Conservation (phyloP, 768 basidiomycete genomes). For the Boletales sp. region DNA sequence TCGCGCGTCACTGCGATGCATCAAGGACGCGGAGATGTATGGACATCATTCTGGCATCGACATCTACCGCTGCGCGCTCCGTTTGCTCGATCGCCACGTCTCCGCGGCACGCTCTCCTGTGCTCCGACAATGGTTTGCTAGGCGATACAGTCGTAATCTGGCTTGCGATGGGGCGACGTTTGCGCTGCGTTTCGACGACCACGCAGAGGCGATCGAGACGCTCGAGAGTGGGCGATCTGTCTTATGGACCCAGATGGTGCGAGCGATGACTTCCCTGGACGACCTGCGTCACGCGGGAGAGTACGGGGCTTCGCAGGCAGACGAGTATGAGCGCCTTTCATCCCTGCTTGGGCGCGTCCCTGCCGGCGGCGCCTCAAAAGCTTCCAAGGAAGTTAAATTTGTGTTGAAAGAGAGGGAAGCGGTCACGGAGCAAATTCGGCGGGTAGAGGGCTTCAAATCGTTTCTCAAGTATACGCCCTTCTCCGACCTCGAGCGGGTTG, state of each 20-base stretch:
- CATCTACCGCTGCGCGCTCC: slow-evolving; percentile 26
- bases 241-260: slow-evolving; percentile 33
- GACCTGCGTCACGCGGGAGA: slow-evolving; percentile 21
- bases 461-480: slow-evolving; percentile 28
- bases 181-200: slow-evolving; percentile 20
- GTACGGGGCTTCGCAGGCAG: slow-evolving; percentile 14
- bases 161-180: slow-evolving; percentile 27
- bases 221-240: slow-evolving; percentile 33
- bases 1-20: slow-evolving; percentile 20
- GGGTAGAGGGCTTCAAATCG: slow-evolving; percentile 27
- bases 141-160: slow-evolving; percentile 11
- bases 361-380: slow-evolving; percentile 5
- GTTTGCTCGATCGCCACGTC: slow-evolving; percentile 19
- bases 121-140: slow-evolving; percentile 15
- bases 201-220: slow-evolving; percentile 26
- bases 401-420: slow-evolving; percentile 26
- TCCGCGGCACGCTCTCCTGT: slow-evolving; percentile 13
- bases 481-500: slow-evolving; percentile 23
- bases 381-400: slow-evolving; percentile 14
- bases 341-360: slow-evolving; percentile 11
- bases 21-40: slow-evolving; percentile 17
- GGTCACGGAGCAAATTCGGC: slow-evolving; percentile 28
- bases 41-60: slow-evolving; percentile 27
- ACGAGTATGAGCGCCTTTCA: slow-evolving; percentile 21
- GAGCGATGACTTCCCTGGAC: slow-evolving; percentile 23